Evolutionary conservation across 306 rosid genomes (phyloP).

Genomic region (Alnus glutinosa): DNA sequence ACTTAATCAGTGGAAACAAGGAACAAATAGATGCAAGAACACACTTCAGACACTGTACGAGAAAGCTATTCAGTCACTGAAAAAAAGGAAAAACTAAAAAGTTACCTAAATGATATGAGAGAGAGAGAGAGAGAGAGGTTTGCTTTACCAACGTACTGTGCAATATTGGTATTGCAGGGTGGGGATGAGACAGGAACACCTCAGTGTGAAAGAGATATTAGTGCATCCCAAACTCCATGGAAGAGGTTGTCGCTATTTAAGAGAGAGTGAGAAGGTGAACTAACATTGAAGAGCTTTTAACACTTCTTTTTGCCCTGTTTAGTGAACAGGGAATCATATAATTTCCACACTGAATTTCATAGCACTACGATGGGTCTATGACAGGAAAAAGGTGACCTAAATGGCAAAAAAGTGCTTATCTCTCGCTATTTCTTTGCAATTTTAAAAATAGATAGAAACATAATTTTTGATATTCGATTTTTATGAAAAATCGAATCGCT

Average conservation of each 20-base stretch:
- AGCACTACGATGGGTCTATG: neutral
- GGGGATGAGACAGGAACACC: conserved; percentile 41
- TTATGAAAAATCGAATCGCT: too few species aligned
- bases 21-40: conserved; percentile 36
- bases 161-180: conserved; percentile 33
- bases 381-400: neutral
- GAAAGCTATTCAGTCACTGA: conserved; percentile 34
- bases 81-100: conserved; percentile 28
- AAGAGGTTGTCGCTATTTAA: conserved; percentile 48
- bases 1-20: conserved; percentile 28
- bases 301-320: conserved; percentile 23
- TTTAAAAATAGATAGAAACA: too few species aligned
- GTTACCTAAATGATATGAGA: conserved; percentile 29
- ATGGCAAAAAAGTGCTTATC: too few species aligned
- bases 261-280: conserved; percentile 42
- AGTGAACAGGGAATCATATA: neutral
- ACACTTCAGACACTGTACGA: conserved; percentile 35
- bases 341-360: conserved; percentile 14
- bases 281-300: conserved; percentile 20
- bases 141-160: conserved; percentile 40
- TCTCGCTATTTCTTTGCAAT: too few species aligned
- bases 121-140: conserved; percentile 24
- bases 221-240: conserved; percentile 59
- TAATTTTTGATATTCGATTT: too few species aligned
- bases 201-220: conserved; percentile 20